Evolutionary conservation across 257 asterid genomes (phyloP).

Genomic region (Dorcoceras hygrometricum): DNA sequence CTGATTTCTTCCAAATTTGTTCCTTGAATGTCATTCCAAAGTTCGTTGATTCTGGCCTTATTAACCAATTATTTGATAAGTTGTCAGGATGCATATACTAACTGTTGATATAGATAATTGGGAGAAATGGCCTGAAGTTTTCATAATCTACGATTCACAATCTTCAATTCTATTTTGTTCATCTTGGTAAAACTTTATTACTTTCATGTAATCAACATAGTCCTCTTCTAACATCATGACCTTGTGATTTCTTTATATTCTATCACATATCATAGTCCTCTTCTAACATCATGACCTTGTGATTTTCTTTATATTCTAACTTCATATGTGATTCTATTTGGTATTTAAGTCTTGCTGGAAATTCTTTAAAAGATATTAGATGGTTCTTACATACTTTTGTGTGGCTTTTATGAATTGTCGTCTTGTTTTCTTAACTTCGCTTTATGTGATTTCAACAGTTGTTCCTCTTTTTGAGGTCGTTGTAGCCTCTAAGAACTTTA

Average conservation of each 20-base stretch:
- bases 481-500: background rate
- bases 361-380: background rate
- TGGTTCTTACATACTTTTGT: background rate
- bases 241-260: background rate
- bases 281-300: background rate
- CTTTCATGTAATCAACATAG: background rate
- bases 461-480: background rate
- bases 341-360: background rate
- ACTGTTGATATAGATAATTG: conserved; percentile 15
- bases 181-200: background rate
- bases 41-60: conserved; percentile 16
- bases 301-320: background rate
- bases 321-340: background rate
- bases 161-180: background rate
- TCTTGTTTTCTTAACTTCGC: background rate
- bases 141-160: background rate
- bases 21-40: background rate
- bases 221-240: background rate
- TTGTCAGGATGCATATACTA: background rate
- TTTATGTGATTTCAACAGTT: background rate
- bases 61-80: conserved; percentile 14
- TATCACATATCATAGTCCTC: too few species aligned
- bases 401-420: background rate
- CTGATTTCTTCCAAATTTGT: background rate
- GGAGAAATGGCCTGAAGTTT: background rate